These are phyloP conservation scores for Glycine soja DNA, from an alignment of 306 rosid species.

Conservation along the genomic window DNA sequence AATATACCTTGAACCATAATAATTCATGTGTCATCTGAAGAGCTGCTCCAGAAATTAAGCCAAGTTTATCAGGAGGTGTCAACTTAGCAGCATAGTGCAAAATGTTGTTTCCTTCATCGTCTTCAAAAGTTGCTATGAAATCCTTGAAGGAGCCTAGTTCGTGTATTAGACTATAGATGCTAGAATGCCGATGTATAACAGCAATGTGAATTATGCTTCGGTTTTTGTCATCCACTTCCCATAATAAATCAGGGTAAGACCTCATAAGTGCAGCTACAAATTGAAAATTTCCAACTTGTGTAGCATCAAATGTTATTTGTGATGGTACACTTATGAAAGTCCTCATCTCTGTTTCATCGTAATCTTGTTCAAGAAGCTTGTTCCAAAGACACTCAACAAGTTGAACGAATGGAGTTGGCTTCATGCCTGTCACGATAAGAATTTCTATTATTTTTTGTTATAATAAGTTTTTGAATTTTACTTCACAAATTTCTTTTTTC, in stretches of 20 bases:
- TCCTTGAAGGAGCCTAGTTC: constrained; percentile 47
- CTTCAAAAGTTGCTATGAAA: constrained; percentile 37
- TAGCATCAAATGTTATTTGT: constrained; percentile 48
- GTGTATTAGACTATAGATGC: constrained; percentile 44
- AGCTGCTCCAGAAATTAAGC: constrained; percentile 49
- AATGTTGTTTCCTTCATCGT: constrained; percentile 43
- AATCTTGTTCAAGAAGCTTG: not conserved
- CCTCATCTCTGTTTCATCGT: constrained; percentile 20
- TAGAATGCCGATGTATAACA: constrained; percentile 52
- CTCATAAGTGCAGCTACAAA: constrained; percentile 48
- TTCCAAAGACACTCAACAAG: constrained; percentile 52
- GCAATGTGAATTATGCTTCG: constrained; percentile 56
- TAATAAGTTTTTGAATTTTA: too few relatives aligned
- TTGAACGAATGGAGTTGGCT: constrained; percentile 25
- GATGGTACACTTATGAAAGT: constrained; percentile 45
- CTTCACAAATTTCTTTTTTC: too few relatives aligned
- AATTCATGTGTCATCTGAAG: constrained; percentile 57
- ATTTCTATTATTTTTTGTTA: too few relatives aligned
- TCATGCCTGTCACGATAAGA: constrained; percentile 25
- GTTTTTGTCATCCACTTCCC: constrained; percentile 48
- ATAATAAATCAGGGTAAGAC: constrained; percentile 50
- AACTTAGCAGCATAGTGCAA: constrained; percentile 54
- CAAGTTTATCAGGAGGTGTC: constrained; percentile 48
- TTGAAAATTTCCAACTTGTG: constrained; percentile 51
- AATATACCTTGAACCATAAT: constrained; percentile 58